A percentile compares a stretch with the other conserved stretches of the same genome.
These are phyloP conservation scores for Gastrodia elata DNA, from an alignment of 106 monocot genomes.

Conservation along the genomic window DNA sequence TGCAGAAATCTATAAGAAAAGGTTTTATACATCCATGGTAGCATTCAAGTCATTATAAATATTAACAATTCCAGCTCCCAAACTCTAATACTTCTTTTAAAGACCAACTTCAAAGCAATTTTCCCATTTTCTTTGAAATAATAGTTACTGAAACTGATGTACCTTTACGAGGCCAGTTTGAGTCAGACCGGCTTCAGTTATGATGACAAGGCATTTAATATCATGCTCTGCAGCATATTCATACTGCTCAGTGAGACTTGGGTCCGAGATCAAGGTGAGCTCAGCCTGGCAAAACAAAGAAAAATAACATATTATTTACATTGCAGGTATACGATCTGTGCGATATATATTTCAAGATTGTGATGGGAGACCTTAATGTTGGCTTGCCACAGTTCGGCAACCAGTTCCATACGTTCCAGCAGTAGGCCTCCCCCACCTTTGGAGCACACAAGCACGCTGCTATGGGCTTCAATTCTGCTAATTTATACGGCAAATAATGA, in stretches of 20 bases:
- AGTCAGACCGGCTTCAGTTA: slow-evolving; percentile 77
- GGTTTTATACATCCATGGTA: too few species aligned
- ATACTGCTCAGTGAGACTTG: slow-evolving; percentile 89
- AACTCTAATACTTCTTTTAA: too few species aligned
- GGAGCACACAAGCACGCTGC: slow-evolving; percentile 83
- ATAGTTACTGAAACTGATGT: neutral
- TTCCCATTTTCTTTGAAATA: too few species aligned
- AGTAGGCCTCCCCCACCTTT: slow-evolving; percentile 91
- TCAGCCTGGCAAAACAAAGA: slow-evolving; percentile 46
- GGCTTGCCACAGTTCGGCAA: slow-evolving; percentile 82
- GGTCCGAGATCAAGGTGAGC: slow-evolving; percentile 60
- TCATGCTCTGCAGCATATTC: slow-evolving; percentile 96
- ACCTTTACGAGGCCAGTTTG: slow-evolving; percentile 77
- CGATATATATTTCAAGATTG: neutral
- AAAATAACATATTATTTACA: neutral
- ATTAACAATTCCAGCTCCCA: too few species aligned
- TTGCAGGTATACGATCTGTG: neutral
- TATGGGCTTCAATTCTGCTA: slow-evolving; percentile 40
- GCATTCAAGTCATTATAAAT: too few species aligned
- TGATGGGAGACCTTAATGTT: slow-evolving; percentile 60
- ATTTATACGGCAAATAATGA: neutral
- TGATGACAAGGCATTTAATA: slow-evolving; percentile 78
- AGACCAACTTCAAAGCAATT: too few species aligned
- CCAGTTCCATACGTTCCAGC: slow-evolving; percentile 83
- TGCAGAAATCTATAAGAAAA: too few species aligned